phyloP scores from a whole-genome alignment of 2,329 filamentous ascomycete species.

The Scedosporium aurantiacum region DNA sequence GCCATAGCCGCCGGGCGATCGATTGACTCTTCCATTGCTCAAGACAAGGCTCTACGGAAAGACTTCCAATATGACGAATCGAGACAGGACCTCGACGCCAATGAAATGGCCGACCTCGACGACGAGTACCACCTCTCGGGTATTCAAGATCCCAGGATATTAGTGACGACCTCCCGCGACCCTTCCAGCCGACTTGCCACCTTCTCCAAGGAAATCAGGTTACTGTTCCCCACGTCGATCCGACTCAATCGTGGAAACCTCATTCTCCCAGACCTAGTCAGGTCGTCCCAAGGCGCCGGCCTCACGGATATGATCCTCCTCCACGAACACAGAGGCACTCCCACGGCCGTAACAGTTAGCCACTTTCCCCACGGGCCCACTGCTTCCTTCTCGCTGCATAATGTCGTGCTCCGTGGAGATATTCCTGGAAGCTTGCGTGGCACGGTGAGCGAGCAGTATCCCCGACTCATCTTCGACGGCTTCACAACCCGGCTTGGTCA shows the following conservation, averaged over 20 bases:
- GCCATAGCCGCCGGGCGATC: conserved; percentile 85
- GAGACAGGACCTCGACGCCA: conserved; percentile 50
- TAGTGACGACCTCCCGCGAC: conserved; percentile 84
- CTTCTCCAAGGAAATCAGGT: conserved; percentile 84
- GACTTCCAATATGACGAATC: conserved; percentile 95
- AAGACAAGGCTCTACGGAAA: conserved; percentile 72
- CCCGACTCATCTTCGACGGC: conserved; percentile 90
- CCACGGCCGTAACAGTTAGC: conserved; percentile 77
- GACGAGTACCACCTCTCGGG: conserved; percentile 93
- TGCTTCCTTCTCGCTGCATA: conserved; percentile 73
- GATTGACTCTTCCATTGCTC: conserved; percentile 68
- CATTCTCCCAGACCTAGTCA: conserved; percentile 74
- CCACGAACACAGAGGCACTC: conserved; percentile 86
- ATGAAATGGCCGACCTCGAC: conserved; percentile 65
- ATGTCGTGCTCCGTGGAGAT: conserved; percentile 84
- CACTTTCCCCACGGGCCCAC: conserved; percentile 83
- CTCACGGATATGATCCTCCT: conserved; percentile 78
- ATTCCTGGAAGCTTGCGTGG: conserved; percentile 81
- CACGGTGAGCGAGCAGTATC: conserved; percentile 85
- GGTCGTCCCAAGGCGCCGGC: conserved; percentile 67
- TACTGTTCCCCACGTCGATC: conserved; percentile 75
- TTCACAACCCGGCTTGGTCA: conserved; percentile 73
- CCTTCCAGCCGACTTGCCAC: conserved; percentile 75
- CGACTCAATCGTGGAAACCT: conserved; percentile 86
- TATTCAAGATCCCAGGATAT: conserved; percentile 74